Conservation (phyloP, 2,329 filamentous ascomycete species). For the Claviceps capensis region DNA sequence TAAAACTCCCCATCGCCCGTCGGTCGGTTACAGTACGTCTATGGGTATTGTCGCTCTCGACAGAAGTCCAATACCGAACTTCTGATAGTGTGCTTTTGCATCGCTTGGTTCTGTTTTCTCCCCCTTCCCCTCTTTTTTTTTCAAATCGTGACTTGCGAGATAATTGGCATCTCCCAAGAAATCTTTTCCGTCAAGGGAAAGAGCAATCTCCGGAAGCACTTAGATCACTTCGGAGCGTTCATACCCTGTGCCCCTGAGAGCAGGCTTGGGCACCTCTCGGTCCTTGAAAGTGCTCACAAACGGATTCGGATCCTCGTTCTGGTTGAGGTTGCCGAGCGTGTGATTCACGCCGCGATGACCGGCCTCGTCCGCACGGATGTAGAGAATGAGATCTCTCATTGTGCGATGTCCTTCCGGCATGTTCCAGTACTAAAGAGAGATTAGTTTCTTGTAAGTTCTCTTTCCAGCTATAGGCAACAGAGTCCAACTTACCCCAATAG, state of each 20-base stretch:
- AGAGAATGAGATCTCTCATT: slow-evolving; percentile 78
- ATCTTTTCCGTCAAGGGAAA: neutral
- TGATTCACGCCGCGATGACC: slow-evolving; percentile 93
- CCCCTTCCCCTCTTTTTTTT: no score
- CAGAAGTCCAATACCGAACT: no score
- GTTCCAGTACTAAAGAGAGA: slow-evolving; percentile 57
- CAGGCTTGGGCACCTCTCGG: slow-evolving; percentile 49
- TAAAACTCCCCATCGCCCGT: no score
- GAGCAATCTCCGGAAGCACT: neutral
- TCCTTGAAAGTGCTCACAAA: slow-evolving; percentile 77
- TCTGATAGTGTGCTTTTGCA: no score
- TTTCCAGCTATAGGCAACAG: neutral
- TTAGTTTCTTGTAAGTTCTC: neutral
- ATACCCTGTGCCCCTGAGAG: slow-evolving; percentile 58
- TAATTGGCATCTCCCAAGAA: no score
- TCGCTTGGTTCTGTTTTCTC: no score
- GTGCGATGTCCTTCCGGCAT: slow-evolving; percentile 74
- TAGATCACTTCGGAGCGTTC: slow-evolving; percentile 70
- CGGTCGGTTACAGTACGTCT: no score
- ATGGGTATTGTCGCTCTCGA: no score
- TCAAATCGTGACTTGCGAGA: no score
- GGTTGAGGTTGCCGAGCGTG: slow-evolving; percentile 77
- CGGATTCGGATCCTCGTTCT: slow-evolving; percentile 79
- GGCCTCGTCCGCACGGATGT: slow-evolving; percentile 81
- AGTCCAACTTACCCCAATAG: slow-evolving; percentile 38